Percentiles rank a stretch among this genome's conserved stretches.
phyloP scores from a whole-genome alignment of 2,329 filamentous ascomycete species.

The Fusarium napiforme region DNA sequence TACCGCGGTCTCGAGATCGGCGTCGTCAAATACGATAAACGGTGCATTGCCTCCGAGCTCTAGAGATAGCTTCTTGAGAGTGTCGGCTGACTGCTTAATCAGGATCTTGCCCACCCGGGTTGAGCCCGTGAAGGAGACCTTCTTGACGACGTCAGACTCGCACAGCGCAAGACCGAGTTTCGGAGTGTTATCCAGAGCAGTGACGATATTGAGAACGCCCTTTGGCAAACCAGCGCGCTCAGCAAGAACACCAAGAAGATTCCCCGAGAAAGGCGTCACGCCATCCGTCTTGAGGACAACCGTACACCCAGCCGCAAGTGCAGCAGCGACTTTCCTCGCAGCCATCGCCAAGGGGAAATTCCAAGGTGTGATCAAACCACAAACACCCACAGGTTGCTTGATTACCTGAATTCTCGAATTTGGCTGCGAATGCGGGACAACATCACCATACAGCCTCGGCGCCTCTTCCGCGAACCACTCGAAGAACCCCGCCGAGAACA shows the following conservation, averaged over 20 bases:
- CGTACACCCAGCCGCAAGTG: conserved; percentile 77
- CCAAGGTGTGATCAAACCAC: conserved; percentile 54
- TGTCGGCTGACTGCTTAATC: conserved; percentile 77
- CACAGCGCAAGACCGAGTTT: conserved; percentile 73
- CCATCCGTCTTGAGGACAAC: conserved; percentile 86
- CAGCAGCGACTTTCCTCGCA: conserved; percentile 57
- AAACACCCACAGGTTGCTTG: conserved; percentile 48
- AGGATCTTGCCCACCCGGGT: conserved; percentile 62
- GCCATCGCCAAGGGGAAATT: conserved; percentile 69
- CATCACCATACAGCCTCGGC: conserved; percentile 65
- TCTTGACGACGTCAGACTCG: conserved; percentile 71
- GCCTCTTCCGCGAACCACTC: conserved; percentile 67
- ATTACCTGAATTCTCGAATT: conserved; percentile 74
- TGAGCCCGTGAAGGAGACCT: conserved; percentile 79
- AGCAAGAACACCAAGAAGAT: conserved; percentile 83
- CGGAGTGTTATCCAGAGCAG: conserved; percentile 72
- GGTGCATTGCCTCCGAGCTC: conserved; percentile 78
- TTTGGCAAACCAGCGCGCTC: conserved; percentile 72
- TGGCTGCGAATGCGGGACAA: conserved; percentile 68
- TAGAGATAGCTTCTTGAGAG: conserved; percentile 73
- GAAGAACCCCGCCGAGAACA: conserved; percentile 68
- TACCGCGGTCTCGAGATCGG: conserved; percentile 78
- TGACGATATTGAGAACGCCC: conserved; percentile 65
- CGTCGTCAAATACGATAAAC: conserved; percentile 82
- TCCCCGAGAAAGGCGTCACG: conserved; percentile 87